Percentiles rank a stretch among this genome's conserved stretches.
These are phyloP conservation scores for Corymbia maculata DNA, from an alignment of 345 rosid genomes.

Conservation along the genomic window DNA sequence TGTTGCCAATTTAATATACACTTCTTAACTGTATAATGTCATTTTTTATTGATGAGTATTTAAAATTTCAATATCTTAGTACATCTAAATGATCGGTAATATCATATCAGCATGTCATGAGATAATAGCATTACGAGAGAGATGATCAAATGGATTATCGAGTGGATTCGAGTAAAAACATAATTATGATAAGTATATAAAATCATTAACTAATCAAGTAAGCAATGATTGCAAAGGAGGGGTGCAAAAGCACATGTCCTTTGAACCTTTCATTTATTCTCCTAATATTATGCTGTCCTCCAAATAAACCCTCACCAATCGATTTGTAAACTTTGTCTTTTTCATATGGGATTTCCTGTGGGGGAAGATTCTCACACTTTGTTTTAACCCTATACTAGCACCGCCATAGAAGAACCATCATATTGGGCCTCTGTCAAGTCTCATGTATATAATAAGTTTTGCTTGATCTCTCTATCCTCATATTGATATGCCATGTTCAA, in stretches of 20 bases:
- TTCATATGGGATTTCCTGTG: background rate
- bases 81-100: background rate
- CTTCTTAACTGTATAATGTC: background rate
- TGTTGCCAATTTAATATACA: fast-evolving
- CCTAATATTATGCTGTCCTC: background rate
- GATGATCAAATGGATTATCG: background rate
- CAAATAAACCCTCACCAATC: background rate
- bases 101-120: background rate
- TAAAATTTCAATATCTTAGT: background rate
- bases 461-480: background rate
- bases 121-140: background rate
- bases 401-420: background rate
- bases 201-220: background rate
- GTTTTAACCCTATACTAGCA: background rate
- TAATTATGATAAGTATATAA: background rate
- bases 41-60: too few species aligned
- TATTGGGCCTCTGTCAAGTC: background rate
- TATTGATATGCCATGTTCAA: background rate
- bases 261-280: background rate
- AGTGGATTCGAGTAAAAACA: background rate
- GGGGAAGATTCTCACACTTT: background rate
- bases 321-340: background rate
- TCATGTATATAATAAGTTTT: background rate
- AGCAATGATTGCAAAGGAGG: background rate
- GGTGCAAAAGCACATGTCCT: background rate